These are phyloP conservation scores for Verbascum thapsus DNA, from an alignment of 257 asterid genomes.

Conservation along the genomic window DNA sequence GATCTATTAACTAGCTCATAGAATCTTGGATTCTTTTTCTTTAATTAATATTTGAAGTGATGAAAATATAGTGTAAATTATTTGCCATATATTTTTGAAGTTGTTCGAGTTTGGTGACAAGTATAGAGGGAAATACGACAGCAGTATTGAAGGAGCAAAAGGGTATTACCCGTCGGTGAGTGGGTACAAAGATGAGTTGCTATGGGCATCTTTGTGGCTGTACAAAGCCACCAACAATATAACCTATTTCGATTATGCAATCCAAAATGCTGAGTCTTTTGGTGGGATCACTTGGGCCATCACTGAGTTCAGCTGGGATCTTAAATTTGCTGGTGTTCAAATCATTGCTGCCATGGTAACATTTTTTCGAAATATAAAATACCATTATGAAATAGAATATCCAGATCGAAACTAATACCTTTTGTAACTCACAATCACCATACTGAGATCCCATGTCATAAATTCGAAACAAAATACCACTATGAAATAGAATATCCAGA, in stretches of 20 bases:
- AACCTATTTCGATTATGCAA: slow-evolving; percentile 51
- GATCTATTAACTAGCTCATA: no score
- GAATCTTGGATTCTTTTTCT: no score
- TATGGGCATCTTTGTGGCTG: slow-evolving; percentile 92
- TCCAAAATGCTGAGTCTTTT: slow-evolving; percentile 54
- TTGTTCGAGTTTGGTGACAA: slow-evolving; percentile 85
- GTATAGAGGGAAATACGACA: slow-evolving; percentile 72
- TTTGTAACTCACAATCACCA: no score
- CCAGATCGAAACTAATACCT: no score
- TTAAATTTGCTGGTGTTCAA: slow-evolving; percentile 77
- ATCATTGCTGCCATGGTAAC: slow-evolving; percentile 70
- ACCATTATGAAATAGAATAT: no score
- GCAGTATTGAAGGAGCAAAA: slow-evolving; percentile 56
- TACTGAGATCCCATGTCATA: no score
- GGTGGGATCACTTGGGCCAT: slow-evolving; percentile 94
- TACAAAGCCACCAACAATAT: slow-evolving; percentile 66
- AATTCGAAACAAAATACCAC: no score
- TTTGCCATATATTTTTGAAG: slow-evolving; percentile 38
- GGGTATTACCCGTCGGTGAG: slow-evolving; percentile 78
- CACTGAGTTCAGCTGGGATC: slow-evolving; percentile 91
- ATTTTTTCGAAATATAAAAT: no score
- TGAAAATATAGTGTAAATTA: no score
- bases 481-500: no score
- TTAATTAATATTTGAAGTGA: no score
- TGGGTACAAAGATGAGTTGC: slow-evolving; percentile 87